Base-by-base conservation (phyloP, 306 rosid species). In the Cyclanthera cordifolia region DNA sequence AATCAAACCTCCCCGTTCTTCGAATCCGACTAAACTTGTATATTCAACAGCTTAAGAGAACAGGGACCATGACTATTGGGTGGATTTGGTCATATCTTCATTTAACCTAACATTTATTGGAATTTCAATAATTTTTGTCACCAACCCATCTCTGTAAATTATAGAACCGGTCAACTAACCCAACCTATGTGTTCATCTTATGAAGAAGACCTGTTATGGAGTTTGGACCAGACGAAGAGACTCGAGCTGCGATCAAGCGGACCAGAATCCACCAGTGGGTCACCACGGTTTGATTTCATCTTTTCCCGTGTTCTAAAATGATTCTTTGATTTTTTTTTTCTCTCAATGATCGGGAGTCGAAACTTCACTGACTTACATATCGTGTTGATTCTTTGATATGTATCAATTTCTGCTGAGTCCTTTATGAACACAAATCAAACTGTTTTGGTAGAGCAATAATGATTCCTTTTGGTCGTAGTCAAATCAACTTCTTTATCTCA, bases 31-130 rank as follows among this genome's bases (percentile, higher is more conserved):
- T 64, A 6, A 3, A 61, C 23, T 64, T 23, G 53, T 11, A 43
- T 45, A 64, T 64, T 64, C 70, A 64, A 43, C 70, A 13, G 53
- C 70, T 64, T 64, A 21, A 21, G 39, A 45, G 14, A 64, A 64
- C 70, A 37, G 70, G 37, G 46, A 64, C 53, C 27, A 2, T 21
- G 2, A 23, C n/a, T 45, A 43, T 43, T 45, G 37, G 53, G 34
- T 64, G 20, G 70, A 64, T 43, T 64, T 43, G 70, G 70, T 64
- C 70, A 45, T 64, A 64, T 64, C 48, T 64, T 21, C 24, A 6
- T 43, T 52, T 41, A 39, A 39, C 11, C 20, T 20, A 41, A 12
- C 52, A 45, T 28, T 64, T 17, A 8, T 23, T 21, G 53, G 70
- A 41, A 23, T 64, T 63, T 64, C 20, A 19, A 43, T 64, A 23